Evolutionary conservation across 352 stramenopile species (phyloP).

Genomic region (Pseudoperonospora humuli): DNA sequence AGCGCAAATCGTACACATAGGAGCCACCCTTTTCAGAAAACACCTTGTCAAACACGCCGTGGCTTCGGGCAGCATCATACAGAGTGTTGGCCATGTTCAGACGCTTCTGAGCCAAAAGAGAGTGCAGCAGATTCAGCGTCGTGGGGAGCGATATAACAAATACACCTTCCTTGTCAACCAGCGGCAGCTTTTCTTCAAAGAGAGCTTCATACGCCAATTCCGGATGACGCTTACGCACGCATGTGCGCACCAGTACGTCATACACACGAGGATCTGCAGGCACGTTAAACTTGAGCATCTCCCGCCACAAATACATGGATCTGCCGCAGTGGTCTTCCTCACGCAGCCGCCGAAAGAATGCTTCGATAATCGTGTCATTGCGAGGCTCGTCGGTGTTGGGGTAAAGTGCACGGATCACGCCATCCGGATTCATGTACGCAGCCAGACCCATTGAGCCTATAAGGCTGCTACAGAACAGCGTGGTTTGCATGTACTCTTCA

Average conservation of each 20-base stretch:
- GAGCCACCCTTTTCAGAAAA: slow-evolving; percentile 35
- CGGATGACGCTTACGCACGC: slow-evolving; percentile 77
- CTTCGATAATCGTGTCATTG: slow-evolving; percentile 59
- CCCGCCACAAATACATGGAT: slow-evolving; percentile 80
- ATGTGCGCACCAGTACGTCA: slow-evolving; percentile 75
- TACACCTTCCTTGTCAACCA: slow-evolving; percentile 40
- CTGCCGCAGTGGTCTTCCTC: slow-evolving; percentile 80
- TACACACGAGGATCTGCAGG: slow-evolving; percentile 62
- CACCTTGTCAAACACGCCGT: slow-evolving; percentile 47
- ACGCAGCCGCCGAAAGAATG: slow-evolving; percentile 75
- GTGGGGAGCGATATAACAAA: slow-evolving; percentile 59
- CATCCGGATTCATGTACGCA: slow-evolving; percentile 80
- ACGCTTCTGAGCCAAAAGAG: slow-evolving; percentile 57
- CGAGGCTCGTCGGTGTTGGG: slow-evolving; percentile 67
- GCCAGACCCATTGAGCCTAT: slow-evolving; percentile 76
- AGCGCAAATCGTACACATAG: slow-evolving; percentile 59
- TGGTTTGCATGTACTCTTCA: slow-evolving; percentile 62
- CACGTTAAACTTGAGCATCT: slow-evolving; percentile 71
- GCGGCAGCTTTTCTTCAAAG: slow-evolving; percentile 52
- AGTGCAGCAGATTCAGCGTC: slow-evolving; percentile 60
- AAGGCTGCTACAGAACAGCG: slow-evolving; percentile 65
- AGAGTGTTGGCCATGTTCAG: slow-evolving; percentile 57
- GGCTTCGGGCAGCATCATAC: slow-evolving; percentile 39
- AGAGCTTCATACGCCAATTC: slow-evolving; percentile 66
- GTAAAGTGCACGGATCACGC: slow-evolving; percentile 70